Evolutionary conservation across 2,329 filamentous ascomycete genomes (phyloP).

Genomic region (Penicillium digitatum): DNA sequence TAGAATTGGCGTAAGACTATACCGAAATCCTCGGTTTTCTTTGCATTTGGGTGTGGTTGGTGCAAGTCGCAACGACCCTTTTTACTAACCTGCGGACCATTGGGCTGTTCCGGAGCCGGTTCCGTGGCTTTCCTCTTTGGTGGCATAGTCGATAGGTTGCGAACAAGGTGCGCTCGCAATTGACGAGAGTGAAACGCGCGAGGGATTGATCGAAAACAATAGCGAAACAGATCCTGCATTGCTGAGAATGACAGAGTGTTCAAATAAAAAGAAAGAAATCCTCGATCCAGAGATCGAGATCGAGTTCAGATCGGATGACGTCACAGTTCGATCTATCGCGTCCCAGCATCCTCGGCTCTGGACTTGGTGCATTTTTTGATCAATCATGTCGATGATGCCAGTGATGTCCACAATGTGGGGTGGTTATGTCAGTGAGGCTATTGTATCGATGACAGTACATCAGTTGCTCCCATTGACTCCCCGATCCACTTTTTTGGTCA

Average conservation of each 20-base stretch:
- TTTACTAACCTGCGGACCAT: constrained; percentile 16
- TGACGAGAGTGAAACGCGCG: not conserved
- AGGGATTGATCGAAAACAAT: not conserved
- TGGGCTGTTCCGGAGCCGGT: constrained; percentile 1
- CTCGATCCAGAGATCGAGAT: not conserved
- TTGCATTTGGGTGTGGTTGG: constrained; percentile 33
- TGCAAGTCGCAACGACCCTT: constrained; percentile 16
- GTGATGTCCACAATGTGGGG: not conserved
- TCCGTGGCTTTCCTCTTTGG: constrained; percentile 27
- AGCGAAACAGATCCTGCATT: not conserved
- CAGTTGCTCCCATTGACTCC: too few relatives aligned
- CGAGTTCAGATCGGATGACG: not conserved
- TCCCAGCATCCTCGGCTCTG: not conserved
- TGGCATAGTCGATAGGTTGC: constrained; percentile 17
- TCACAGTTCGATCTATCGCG: constrained; percentile 2
- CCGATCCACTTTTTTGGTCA: not conserved
- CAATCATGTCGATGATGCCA: not conserved
- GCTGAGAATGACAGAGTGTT: not conserved
- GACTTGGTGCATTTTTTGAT: not conserved
- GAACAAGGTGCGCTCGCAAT: not conserved
- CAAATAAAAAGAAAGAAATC: not conserved
- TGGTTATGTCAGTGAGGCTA: not conserved
- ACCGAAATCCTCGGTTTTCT: constrained; percentile 50
- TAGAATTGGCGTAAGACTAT: constrained; percentile 74
- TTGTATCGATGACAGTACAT: too few relatives aligned